Evolutionary conservation across 345 rosid genomes (phyloP).

Genomic region (Pistacia atlantica): DNA sequence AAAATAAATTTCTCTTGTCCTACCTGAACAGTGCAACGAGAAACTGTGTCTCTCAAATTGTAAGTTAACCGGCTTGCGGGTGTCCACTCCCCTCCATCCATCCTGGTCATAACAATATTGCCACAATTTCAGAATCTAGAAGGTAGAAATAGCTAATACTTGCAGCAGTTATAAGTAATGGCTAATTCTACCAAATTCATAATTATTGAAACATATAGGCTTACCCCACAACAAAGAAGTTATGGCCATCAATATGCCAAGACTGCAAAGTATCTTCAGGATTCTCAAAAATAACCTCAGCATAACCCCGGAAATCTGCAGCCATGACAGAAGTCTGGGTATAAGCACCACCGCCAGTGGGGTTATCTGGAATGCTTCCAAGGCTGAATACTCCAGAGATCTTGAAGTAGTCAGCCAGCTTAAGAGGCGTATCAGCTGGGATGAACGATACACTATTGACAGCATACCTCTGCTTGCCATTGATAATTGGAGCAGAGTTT

Average conservation of each 20-base stretch:
- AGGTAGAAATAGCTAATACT: not conserved
- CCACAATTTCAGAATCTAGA: not conserved
- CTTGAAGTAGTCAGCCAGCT: constrained; percentile 83
- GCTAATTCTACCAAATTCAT: not conserved
- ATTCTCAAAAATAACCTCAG: constrained; percentile 81
- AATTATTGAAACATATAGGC: constrained; percentile 9
- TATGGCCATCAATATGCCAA: constrained; percentile 89
- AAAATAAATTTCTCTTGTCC: not conserved
- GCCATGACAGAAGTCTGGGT: constrained; percentile 85
- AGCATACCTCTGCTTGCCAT: constrained; percentile 80
- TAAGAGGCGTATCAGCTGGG: constrained; percentile 82
- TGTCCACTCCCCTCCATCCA: constrained; percentile 79
- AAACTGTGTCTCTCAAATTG: constrained; percentile 60
- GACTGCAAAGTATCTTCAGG: constrained; percentile 71
- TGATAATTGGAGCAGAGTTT: constrained; percentile 70
- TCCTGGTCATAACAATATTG: constrained; percentile 34
- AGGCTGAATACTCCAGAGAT: constrained; percentile 70
- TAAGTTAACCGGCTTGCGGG: constrained; percentile 54
- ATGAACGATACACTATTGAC: constrained; percentile 81
- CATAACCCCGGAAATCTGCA: constrained; percentile 64
- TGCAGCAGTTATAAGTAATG: not conserved
- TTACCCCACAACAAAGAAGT: constrained; percentile 91
- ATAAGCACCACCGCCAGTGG: constrained; percentile 62
- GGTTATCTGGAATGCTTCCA: constrained; percentile 68
- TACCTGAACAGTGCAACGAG: constrained; percentile 79